phyloP scores from a whole-genome alignment of 306 rosid species.

The Gillenia trifoliata region DNA sequence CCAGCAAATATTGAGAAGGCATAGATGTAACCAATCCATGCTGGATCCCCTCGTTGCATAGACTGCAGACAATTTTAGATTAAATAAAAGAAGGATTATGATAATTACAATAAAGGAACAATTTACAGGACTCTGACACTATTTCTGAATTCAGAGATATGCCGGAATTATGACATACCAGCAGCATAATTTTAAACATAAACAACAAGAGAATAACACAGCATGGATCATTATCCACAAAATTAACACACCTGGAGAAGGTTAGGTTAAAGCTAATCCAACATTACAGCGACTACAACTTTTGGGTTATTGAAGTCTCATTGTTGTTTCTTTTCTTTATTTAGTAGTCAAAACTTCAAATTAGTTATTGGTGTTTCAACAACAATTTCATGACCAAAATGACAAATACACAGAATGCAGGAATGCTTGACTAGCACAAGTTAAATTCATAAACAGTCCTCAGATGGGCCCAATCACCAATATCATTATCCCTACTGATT shows the following conservation, averaged over 20 bases:
- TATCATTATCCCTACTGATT: background rate
- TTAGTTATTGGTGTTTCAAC: background rate
- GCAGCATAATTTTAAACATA: background rate
- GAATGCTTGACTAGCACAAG: background rate
- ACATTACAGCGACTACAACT: background rate
- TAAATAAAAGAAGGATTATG: background rate
- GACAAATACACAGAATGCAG: background rate
- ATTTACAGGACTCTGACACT: background rate
- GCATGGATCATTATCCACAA: background rate
- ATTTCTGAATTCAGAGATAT: background rate
- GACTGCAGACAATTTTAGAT: constrained; percentile 34
- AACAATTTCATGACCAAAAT: background rate
- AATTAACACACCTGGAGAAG: background rate
- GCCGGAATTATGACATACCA: background rate
- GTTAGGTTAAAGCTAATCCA: background rate
- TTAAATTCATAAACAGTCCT: background rate
- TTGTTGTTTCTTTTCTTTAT: background rate
- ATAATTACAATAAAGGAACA: background rate
- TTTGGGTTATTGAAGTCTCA: background rate
- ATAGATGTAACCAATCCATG: constrained; percentile 45
- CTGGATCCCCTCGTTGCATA: constrained; percentile 56
- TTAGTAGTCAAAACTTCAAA: background rate
- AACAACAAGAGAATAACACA: background rate
- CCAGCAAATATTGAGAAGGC: constrained; percentile 54
- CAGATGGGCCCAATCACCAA: background rate